Base-by-base conservation (phyloP, 192 early-diverging fungal genomes). In the Linderina pennispora region DNA sequence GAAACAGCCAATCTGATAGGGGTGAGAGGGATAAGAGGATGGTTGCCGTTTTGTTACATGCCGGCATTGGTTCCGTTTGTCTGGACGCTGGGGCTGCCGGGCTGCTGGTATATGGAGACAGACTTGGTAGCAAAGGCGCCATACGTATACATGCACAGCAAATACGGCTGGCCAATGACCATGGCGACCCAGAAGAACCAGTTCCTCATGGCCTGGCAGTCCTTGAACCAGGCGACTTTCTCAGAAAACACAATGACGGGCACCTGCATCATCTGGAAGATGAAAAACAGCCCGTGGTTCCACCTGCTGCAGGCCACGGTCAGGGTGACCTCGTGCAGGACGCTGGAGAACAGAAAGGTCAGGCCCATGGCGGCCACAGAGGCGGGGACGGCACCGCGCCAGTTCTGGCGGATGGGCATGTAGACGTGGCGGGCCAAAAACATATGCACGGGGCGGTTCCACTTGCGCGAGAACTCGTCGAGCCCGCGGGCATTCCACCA, bases 371-470 rank as follows among this genome's bases (percentile, higher is more conserved):
- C 68, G 11, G 57, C 68, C 35, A 60, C 46, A 3, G 56, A 52
- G 3, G 62, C 41, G 14, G 68, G 68, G 28, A 60, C 43, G 13
- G 17, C 26, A 8, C 13, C 20, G 40, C 22, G 28, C 62, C 61
- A 72, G 20, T 50, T 50, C 53, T 88, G 76, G 40, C 94, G 89
- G 8, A 82, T 77, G 19, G 84, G 88, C 46, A 86, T 78, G 68
- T 94, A 98, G 1, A 93, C 82, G 62, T 96, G 92, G 19, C 92
- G 82, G 9, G 92, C 71, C 22, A 96, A 63, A 55, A 95, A 98
- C 41, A 91, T 80, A 57, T 98, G 91, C 24, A 94, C 87, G 6
- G 94, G 51, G 50, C 91, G 92, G 62, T 98, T 98, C 95, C 95
- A 98, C 48, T 92, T 90, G 37, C 95, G 81, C 18, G 91, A 88